phyloP scores from a whole-genome alignment of 2,329 filamentous ascomycete species.

The Dendrostoma leiphaemia region DNA sequence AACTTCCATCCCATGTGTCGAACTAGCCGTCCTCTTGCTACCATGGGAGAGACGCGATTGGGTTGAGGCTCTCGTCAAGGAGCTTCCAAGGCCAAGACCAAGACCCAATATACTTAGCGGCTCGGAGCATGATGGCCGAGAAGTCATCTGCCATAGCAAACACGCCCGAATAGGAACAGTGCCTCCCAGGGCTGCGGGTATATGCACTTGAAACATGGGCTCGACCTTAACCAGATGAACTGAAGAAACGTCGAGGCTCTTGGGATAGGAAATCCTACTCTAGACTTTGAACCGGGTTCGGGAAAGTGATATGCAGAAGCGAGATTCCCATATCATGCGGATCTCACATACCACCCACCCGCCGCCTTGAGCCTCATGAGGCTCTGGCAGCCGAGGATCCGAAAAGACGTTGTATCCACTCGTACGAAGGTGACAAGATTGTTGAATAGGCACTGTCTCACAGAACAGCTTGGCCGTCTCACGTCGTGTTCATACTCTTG shows the following conservation, averaged over 20 bases:
- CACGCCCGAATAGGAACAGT: conserved; percentile 6
- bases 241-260: background rate
- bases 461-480: too few species aligned
- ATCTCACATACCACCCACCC: too few species aligned
- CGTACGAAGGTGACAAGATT: too few species aligned
- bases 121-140: conserved; percentile 13
- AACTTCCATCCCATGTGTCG: background rate
- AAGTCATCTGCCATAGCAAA: conserved; percentile 14
- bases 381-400: too few species aligned
- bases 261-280: background rate
- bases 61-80: background rate
- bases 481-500: too few species aligned
- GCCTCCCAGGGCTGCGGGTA: background rate
- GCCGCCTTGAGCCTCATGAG: too few species aligned
- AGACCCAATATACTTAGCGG: conserved; percentile 13
- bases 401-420: too few species aligned
- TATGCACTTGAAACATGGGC: conserved; percentile 10
- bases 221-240: too few species aligned
- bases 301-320: background rate
- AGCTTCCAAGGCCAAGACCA: background rate
- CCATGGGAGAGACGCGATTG: conserved; percentile 7
- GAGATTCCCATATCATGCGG: too few species aligned
- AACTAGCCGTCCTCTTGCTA: background rate
- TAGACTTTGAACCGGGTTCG: background rate
- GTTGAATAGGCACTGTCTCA: too few species aligned